Conservation (phyloP, 208 protist genomes). For the Wallacemonas sp. region DNA sequence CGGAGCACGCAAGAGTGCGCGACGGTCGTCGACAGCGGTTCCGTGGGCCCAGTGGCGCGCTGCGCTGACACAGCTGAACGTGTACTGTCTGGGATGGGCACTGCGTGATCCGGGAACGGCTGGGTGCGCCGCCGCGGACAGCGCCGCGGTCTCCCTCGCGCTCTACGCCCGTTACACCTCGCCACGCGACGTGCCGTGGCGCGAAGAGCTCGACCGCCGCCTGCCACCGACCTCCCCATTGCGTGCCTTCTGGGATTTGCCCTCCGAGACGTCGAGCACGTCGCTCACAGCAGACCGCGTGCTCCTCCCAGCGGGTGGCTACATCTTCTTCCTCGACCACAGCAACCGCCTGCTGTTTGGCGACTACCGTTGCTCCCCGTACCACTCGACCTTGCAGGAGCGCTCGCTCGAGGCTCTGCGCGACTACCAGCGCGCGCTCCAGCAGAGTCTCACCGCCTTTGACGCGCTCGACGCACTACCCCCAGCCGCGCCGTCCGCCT, state of each 20-base stretch:
- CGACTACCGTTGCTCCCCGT: neutral
- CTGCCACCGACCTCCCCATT: conserved; percentile 15
- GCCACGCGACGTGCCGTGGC: conserved; percentile 18
- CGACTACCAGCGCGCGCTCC: conserved; percentile 7
- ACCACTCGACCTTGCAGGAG: neutral
- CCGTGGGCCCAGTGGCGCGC: conserved; percentile 25
- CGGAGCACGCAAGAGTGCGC: conserved; percentile 17
- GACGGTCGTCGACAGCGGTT: conserved; percentile 13
- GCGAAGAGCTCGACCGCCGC: conserved; percentile 10
- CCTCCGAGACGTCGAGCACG: neutral
- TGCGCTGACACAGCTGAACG: conserved; percentile 35
- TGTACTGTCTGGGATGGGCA: conserved; percentile 57
- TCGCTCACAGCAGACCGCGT: conserved; percentile 2
- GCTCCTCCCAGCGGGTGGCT: neutral
- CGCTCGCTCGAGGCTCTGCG: neutral
- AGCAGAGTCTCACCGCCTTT: neutral
- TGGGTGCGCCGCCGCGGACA: conserved; percentile 17
- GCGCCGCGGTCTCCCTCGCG: neutral
- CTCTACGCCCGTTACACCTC: conserved; percentile 9
- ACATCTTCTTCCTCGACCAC: conserved; percentile 44
- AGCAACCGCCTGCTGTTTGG: conserved; percentile 28
- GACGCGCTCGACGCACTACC: neutral
- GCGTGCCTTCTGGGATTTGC: conserved; percentile 8
- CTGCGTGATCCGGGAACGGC: conserved; percentile 7
- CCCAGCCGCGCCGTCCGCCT: neutral